phyloP scores from a whole-genome alignment of 768 basidiomycete genomes.

The Leccinum uliginosum region DNA sequence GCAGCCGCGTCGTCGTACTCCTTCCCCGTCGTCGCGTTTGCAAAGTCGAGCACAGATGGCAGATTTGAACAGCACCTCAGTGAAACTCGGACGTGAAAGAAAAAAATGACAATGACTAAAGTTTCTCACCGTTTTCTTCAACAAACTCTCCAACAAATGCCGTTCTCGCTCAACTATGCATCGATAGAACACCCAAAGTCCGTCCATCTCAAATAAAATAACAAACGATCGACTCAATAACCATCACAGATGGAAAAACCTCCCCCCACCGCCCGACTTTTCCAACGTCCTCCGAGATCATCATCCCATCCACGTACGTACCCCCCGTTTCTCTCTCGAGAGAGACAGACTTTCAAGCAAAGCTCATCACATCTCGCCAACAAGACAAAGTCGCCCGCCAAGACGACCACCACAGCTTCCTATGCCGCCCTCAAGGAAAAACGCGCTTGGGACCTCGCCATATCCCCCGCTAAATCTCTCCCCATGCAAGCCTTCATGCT shows the following conservation, averaged over 20 bases:
- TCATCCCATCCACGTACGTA: slow-evolving; percentile 27
- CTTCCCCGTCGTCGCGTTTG: too few relatives aligned
- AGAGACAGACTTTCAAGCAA: too few relatives aligned
- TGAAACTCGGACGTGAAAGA: too few relatives aligned
- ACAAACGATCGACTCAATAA: background rate
- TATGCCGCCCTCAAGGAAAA: slow-evolving; percentile 69
- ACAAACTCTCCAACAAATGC: too few relatives aligned
- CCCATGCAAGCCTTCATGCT: slow-evolving; percentile 99
- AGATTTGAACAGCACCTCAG: background rate
- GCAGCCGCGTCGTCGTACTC: too few relatives aligned
- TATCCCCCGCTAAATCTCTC: slow-evolving; percentile 80
- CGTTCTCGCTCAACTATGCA: slow-evolving; percentile 29
- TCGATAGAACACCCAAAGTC: slow-evolving; percentile 29
- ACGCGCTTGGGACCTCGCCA: slow-evolving; percentile 84
- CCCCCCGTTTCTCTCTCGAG: background rate
- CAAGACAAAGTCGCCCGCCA: slow-evolving; percentile 42
- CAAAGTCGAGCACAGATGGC: too few relatives aligned
- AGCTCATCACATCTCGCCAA: too few relatives aligned
- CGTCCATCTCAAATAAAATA: background rate
- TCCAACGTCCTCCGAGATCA: slow-evolving; percentile 40
- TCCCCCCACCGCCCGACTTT: slow-evolving; percentile 70
- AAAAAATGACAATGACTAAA: too few relatives aligned
- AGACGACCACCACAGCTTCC: slow-evolving; percentile 40
- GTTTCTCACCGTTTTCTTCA: too few relatives aligned
- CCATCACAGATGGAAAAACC: slow-evolving; percentile 60